These are phyloP conservation scores for Hylodesmum podocarpum DNA, from an alignment of 306 rosid genomes.

Conservation along the genomic window DNA sequence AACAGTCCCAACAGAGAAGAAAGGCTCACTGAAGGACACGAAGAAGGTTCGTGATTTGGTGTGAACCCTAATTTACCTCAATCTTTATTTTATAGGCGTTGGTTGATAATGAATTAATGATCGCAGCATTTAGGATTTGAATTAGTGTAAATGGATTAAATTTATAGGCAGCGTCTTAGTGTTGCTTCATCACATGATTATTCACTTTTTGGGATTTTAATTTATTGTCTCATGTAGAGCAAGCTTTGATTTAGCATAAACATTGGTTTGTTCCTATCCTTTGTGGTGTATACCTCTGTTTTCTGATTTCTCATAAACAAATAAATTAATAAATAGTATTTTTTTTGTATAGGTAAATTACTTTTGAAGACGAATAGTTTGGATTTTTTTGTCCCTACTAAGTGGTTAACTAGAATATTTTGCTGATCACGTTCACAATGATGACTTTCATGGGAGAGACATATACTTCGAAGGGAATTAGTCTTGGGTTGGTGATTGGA, in stretches of 20 bases:
- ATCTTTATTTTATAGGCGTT: background rate
- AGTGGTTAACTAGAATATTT: background rate
- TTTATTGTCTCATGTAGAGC: background rate
- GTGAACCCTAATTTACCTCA: constrained; percentile 48
- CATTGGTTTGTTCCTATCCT: background rate
- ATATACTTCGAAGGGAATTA: too few relatives aligned
- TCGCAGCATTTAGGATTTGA: background rate
- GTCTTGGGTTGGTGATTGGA: too few relatives aligned
- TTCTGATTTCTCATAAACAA: background rate
- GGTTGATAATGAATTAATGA: background rate
- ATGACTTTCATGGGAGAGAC: too few relatives aligned
- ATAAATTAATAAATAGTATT: background rate
- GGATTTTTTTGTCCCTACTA: background rate
- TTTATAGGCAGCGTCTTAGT: background rate
- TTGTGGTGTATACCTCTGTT: background rate
- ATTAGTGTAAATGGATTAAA: constrained; percentile 5
- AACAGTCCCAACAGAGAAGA: constrained; percentile 31
- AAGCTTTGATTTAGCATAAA: background rate
- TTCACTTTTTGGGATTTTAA: background rate
- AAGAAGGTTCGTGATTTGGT: constrained; percentile 34
- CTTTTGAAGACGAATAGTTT: background rate
- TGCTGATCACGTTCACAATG: too few relatives aligned
- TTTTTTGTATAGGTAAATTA: background rate
- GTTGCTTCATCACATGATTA: background rate
- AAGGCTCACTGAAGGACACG: constrained; percentile 61